phyloP scores from a whole-genome alignment of 257 asterid species.

The Rhazya stricta region DNA sequence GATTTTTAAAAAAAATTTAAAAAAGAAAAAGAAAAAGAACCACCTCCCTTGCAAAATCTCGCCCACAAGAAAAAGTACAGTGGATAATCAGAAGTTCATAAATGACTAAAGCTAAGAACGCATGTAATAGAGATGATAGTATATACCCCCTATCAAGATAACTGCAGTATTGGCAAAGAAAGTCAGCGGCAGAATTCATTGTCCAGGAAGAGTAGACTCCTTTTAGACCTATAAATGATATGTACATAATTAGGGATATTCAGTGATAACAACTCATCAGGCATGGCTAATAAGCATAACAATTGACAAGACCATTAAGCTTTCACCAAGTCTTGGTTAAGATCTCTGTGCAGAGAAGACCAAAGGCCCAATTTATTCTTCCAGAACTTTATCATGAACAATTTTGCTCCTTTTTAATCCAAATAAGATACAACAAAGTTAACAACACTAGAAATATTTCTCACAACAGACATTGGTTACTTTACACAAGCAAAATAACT shows the following conservation, averaged over 20 bases:
- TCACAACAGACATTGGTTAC: background rate
- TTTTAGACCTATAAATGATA: conserved; percentile 51
- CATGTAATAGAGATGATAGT: conserved; percentile 1
- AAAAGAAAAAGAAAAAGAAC: background rate
- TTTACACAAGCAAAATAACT: background rate
- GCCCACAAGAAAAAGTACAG: background rate
- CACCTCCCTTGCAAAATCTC: background rate
- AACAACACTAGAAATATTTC: background rate
- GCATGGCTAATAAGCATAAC: background rate
- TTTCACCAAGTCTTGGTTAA: conserved; percentile 4
- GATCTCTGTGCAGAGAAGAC: background rate
- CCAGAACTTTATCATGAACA: background rate
- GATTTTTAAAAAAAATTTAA: too few relatives aligned
- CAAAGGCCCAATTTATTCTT: background rate
- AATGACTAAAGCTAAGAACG: background rate
- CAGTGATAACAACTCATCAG: background rate
- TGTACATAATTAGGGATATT: background rate
- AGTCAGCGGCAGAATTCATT: conserved; percentile 61
- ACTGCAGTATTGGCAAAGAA: conserved; percentile 54
- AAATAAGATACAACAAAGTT: background rate
- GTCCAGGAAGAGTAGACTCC: conserved; percentile 72
- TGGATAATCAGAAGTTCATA: background rate
- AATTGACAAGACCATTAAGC: background rate
- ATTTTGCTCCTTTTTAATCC: background rate
- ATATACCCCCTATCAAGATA: conserved; percentile 60